phyloP scores from a whole-genome alignment of 352 stramenopile species.

The Thraustochytrium sp. region DNA sequence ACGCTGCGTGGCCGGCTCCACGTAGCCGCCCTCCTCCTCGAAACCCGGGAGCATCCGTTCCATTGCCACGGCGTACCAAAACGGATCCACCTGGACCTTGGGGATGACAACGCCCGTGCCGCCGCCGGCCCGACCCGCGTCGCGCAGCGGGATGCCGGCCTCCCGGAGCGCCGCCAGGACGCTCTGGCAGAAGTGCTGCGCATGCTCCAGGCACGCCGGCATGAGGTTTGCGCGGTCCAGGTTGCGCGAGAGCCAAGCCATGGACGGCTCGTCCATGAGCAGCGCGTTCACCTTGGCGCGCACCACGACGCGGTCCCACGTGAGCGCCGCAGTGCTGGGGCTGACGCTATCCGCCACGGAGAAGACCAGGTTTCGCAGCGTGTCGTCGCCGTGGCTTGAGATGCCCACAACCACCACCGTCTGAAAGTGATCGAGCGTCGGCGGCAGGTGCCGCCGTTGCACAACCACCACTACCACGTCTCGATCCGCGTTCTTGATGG shows the following conservation, averaged over 20 bases:
- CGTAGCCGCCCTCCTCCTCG: background rate
- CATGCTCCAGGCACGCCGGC: background rate
- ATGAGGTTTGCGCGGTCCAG: background rate
- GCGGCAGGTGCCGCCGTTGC: background rate
- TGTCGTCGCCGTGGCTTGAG: background rate
- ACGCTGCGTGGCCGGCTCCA: background rate
- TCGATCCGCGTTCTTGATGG: background rate
- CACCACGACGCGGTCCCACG: background rate
- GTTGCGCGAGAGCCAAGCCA: background rate
- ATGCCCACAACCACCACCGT: background rate
- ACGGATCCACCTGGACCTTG: background rate
- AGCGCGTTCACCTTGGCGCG: slow-evolving; percentile 36
- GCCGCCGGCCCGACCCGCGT: background rate
- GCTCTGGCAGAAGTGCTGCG: slow-evolving; percentile 1
- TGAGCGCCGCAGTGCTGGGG: background rate
- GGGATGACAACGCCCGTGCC: background rate
- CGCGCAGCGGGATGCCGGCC: background rate
- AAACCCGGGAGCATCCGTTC: background rate
- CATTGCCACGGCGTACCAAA: background rate
- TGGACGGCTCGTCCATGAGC: slow-evolving; percentile 11
- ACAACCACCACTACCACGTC: background rate
- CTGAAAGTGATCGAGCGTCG: slow-evolving; percentile 24
- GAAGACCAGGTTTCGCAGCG: background rate
- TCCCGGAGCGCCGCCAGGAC: background rate
- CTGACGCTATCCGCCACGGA: background rate